A percentile compares a stretch with the other conserved stretches of the same genome.
phyloP scores from a whole-genome alignment of 2,329 filamentous ascomycete species.

The Colletotrichum nymphaeae region DNA sequence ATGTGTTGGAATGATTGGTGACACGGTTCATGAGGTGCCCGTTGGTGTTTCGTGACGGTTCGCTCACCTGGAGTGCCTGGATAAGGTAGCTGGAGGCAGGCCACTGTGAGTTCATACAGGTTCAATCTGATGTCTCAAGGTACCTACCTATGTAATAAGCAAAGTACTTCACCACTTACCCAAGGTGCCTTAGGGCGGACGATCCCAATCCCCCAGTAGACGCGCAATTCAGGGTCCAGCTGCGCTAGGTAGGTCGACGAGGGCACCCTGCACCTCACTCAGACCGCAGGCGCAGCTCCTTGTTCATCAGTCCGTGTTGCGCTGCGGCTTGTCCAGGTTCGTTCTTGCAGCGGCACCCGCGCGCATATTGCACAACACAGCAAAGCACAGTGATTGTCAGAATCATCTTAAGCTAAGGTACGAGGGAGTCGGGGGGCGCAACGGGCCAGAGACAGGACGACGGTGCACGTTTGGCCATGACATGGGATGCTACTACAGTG shows the following conservation, averaged over 20 bases:
- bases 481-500: not conserved
- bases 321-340: not conserved
- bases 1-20: not conserved
- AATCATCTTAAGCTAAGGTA: not conserved
- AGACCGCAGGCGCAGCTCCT: not conserved
- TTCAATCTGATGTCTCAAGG: not conserved
- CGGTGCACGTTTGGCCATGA: not conserved
- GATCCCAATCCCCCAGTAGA: not conserved
- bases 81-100: not conserved
- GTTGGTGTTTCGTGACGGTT: not conserved
- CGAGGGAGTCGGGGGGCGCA: not conserved
- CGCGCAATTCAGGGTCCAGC: conserved; percentile 1
- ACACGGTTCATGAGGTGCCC: not conserved
- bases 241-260: not conserved
- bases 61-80: not conserved
- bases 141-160: not conserved
- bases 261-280: not conserved
- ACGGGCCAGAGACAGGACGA: not conserved
- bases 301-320: not conserved
- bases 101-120: not conserved
- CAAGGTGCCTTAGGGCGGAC: not conserved
- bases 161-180: not conserved
- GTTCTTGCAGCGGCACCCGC: not conserved
- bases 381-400: not conserved
- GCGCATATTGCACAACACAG: not conserved